Evolutionary conservation across 2,329 filamentous ascomycete species (phyloP).

Genomic region (Calonectria honghensis): DNA sequence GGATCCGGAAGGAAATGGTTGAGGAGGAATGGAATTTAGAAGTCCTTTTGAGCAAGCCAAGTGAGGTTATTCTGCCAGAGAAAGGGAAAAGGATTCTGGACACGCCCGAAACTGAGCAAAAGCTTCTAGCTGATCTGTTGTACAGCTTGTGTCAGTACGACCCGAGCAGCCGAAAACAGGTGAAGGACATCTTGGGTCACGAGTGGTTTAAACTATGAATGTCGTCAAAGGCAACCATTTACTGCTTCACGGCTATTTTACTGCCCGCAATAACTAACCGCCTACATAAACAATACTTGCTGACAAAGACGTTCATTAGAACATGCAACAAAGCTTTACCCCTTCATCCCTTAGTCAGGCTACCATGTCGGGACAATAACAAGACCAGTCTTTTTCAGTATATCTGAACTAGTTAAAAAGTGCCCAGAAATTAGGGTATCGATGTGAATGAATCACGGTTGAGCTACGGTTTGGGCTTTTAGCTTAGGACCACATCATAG

Average conservation of each 20-base stretch:
- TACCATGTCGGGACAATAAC: no score
- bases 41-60: constrained; percentile 27
- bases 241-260: neutral
- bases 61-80: neutral
- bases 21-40: constrained; percentile 35
- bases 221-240: neutral
- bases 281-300: no score
- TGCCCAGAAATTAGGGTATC: no score
- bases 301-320: no score
- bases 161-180: constrained; percentile 43
- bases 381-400: no score
- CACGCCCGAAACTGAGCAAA: constrained; percentile 45
- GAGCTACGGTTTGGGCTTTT: no score
- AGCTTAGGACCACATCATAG: no score
- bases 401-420: no score
- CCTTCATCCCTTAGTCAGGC: no score
- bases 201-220: constrained; percentile 48
- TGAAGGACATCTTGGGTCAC: constrained; percentile 47
- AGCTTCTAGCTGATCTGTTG: constrained; percentile 52
- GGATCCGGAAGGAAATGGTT: constrained; percentile 5
- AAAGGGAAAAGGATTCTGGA: constrained; percentile 12
- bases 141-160: constrained; percentile 48
- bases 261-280: no score
- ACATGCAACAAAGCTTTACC: no score
- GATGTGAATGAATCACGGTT: no score